phyloP scores from a whole-genome alignment of 2,329 filamentous ascomycete genomes.

The Berkeleyomyces basicola region DNA sequence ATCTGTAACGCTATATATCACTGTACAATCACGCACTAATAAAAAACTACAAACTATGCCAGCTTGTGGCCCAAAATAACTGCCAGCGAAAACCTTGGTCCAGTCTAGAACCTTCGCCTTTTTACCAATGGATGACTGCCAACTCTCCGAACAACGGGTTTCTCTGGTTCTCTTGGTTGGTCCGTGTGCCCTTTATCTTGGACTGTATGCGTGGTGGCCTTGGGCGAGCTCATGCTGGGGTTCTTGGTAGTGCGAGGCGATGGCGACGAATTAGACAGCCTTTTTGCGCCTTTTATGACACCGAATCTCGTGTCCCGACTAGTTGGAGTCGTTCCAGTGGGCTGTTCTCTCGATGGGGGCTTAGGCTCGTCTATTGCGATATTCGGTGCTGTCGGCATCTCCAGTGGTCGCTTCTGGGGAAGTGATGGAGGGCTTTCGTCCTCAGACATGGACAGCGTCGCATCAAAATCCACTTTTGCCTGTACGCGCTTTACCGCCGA shows the following conservation, averaged over 20 bases:
- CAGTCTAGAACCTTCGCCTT: conserved; percentile 9
- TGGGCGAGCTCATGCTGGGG: too few species aligned
- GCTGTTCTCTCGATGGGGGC: background rate
- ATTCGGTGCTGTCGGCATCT: background rate
- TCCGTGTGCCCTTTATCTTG: background rate
- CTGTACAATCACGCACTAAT: background rate
- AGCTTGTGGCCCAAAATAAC: background rate
- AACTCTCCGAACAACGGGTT: background rate
- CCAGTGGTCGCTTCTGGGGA: background rate
- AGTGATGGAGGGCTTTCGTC: background rate
- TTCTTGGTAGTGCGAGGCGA: background rate
- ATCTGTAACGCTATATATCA: background rate
- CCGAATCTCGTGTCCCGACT: background rate
- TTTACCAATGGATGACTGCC: conserved; percentile 9
- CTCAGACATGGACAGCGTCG: conserved; percentile 1
- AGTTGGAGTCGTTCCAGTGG: background rate
- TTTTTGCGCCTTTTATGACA: background rate
- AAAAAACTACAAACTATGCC: background rate
- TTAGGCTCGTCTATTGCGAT: background rate
- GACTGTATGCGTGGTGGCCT: background rate
- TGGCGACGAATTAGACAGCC: background rate
- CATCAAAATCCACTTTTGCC: background rate
- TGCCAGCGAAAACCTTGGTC: background rate
- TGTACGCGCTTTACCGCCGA: background rate
- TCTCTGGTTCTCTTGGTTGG: background rate